Evolutionary conservation across 495 filamentous ascomycete species (phyloP).

Genomic region (Terfezia boudieri): DNA sequence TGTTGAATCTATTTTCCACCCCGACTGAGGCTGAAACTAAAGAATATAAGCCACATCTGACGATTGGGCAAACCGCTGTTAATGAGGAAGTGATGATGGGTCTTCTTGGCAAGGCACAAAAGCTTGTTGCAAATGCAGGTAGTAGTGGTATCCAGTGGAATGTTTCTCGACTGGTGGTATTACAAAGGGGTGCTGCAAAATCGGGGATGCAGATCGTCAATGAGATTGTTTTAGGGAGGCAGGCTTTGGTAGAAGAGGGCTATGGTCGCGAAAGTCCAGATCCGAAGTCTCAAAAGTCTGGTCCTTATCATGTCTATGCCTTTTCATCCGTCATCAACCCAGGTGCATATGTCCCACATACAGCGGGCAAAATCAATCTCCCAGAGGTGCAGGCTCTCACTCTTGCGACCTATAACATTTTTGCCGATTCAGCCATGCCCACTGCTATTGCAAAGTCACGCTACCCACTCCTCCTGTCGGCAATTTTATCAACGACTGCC

Average conservation of each 20-base stretch:
- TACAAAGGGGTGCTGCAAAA: conserved; percentile 22
- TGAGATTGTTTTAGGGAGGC: conserved; percentile 10
- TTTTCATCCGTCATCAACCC: too few species aligned
- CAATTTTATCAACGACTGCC: conserved; percentile 19
- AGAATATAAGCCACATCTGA: conserved; percentile 26
- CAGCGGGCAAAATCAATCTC: neutral
- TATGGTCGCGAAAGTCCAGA: too few species aligned
- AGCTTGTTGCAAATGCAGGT: conserved; percentile 13
- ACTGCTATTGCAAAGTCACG: conserved; percentile 21
- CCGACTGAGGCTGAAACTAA: conserved; percentile 6
- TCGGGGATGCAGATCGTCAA: conserved; percentile 26
- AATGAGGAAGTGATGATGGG: conserved; percentile 20
- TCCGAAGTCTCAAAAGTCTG: too few species aligned
- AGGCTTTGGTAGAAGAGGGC: neutral
- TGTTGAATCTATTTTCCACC: neutral
- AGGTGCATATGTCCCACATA: too few species aligned
- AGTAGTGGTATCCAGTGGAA: conserved; percentile 21
- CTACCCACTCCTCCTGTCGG: conserved; percentile 26
- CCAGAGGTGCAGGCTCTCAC: conserved; percentile 13
- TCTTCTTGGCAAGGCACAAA: conserved; percentile 24
- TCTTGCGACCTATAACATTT: conserved; percentile 33
- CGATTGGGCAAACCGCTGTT: conserved; percentile 29
- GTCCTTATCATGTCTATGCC: too few species aligned
- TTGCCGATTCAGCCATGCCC: conserved; percentile 30
- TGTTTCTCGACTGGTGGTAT: conserved; percentile 23